Evolutionary conservation across 495 filamentous ascomycete genomes (phyloP).

Genomic region (Trichoderma gamsii): DNA sequence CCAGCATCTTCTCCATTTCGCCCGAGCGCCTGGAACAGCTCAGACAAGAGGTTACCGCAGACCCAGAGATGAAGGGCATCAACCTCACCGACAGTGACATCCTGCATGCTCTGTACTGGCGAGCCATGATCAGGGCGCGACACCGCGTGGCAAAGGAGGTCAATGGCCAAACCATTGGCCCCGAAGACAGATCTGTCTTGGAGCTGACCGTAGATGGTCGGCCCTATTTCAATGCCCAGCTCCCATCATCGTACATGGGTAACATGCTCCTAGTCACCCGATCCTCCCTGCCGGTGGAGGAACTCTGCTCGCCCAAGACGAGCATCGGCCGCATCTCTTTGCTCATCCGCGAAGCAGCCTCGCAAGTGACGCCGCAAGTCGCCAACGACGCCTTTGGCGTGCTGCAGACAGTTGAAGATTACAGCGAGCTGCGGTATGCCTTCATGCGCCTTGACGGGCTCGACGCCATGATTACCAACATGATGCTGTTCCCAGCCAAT

Average conservation of each 20-base stretch:
- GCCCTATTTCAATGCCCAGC: constrained; percentile 26
- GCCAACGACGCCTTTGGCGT: constrained; percentile 32
- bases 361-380: constrained; percentile 22
- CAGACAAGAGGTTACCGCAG: constrained; percentile 23
- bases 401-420: constrained; percentile 25
- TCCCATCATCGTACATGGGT: constrained; percentile 32
- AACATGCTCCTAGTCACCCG: constrained; percentile 28
- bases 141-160: constrained; percentile 28
- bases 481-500: constrained; percentile 25
- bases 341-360: constrained; percentile 21
- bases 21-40: constrained; percentile 23
- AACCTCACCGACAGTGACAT: constrained; percentile 26
- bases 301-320: constrained; percentile 27
- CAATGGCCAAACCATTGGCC: constrained; percentile 21
- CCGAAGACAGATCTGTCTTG: constrained; percentile 28
- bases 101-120: constrained; percentile 32
- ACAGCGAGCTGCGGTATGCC: constrained; percentile 23
- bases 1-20: constrained; percentile 25
- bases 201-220: constrained; percentile 29
- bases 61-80: constrained; percentile 21
- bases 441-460: constrained; percentile 27
- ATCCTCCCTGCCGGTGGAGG: constrained; percentile 25
- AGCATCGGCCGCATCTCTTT: constrained; percentile 26
- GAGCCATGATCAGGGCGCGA: constrained; percentile 27
- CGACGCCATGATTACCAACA: constrained; percentile 28